These are phyloP conservation scores for Solanum medicagineum DNA, from an alignment of 257 asterid species.

Conservation along the genomic window DNA sequence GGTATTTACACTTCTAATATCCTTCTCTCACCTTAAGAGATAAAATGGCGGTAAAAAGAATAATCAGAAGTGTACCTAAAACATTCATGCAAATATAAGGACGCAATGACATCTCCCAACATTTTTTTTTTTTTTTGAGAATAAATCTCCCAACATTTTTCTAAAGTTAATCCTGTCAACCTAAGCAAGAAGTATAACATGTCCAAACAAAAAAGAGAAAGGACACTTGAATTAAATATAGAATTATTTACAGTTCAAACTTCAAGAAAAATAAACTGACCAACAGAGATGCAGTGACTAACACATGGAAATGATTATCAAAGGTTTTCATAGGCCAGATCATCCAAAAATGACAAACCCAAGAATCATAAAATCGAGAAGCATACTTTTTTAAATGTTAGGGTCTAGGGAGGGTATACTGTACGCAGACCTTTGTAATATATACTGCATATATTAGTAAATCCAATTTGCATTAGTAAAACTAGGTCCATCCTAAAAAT, in stretches of 20 bases:
- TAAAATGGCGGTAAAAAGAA: not conserved
- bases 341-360: not conserved
- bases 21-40: not conserved
- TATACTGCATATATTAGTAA: not conserved
- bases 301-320: not conserved
- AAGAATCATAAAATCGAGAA: not conserved
- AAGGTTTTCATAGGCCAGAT: not conserved
- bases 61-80: not conserved
- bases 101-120: not conserved
- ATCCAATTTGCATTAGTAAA: not conserved
- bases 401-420: not conserved
- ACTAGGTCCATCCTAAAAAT: not conserved
- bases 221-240: not conserved
- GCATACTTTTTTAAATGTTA: not conserved
- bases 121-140: not conserved
- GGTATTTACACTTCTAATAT: not conserved
- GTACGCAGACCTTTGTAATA: not conserved
- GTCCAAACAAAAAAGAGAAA: not conserved
- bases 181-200: not conserved
- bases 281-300: not conserved
- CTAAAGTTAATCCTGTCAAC: not conserved
- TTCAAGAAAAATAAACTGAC: not conserved
- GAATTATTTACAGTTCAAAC: not conserved
- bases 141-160: not conserved
- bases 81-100: not conserved